Base-by-base conservation (phyloP, 352 stramenopile genomes). In the Phytopythium cucurbitacearum region DNA sequence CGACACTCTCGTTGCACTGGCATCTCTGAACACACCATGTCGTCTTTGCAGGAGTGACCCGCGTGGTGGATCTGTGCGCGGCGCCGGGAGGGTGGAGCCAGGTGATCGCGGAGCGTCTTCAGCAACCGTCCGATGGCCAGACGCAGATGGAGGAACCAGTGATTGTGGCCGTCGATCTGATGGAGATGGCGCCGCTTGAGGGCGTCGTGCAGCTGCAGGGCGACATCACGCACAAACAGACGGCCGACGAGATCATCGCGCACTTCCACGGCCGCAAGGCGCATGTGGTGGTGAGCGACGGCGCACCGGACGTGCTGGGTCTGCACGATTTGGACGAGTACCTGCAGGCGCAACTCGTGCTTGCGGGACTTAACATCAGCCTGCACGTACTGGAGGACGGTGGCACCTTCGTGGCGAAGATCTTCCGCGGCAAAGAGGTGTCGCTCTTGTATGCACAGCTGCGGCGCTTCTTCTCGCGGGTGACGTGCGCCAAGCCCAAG, bases 241-340 rank as follows among this genome's bases (percentile, higher is more conserved):
- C 85, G 1, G 80, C 79, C 2, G 81, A 91, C 56, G 66, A 61
- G 38, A 92, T 92, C 62, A 75, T 92, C 45, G 65, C 69, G 33
- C 74, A 70, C 16, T 91, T 92, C 51, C 45, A 63, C 2, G 82
- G 82, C 34, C 61, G 93, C 34, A 89, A 96, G 34, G 97, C 97
- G 21, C 94, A 99, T 51, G 68, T 99, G 1, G 97, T 99, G 5
- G 91, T 99, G 9, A 99, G 95, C 57, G 98, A 99, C 75, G 98
- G 98, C 43, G 98, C 98, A 5, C 98, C 98, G 0, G 98, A 99
- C 57, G 97, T 99, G n/a, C 70, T 89, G 1, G 80, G 81, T 1
- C 63, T 92, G 43, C 76, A 93, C 43, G 85, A 94, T 40, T 48
- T 93, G 39, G 83, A 94, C 57, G 80, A 93, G 60, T 91, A 90